Base-by-base conservation (phyloP, 192 early-diverging fungal species). In the Entophlyctis helioformis region DNA sequence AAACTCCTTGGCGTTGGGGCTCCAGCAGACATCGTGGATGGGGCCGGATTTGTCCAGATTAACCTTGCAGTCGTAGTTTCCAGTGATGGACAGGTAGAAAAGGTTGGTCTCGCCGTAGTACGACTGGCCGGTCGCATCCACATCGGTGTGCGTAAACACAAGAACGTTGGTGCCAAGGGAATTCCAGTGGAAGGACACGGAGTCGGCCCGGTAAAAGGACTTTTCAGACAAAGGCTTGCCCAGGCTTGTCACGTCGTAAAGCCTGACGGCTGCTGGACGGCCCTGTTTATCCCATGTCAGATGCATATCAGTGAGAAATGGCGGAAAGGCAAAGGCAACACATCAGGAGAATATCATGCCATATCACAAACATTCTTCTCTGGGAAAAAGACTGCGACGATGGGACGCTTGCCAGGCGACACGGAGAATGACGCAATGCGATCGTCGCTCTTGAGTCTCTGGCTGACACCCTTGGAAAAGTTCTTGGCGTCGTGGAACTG, bases 61-160 rank as follows among this genome's bases (percentile, higher is more conserved):
- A 13, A 98, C 92, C 50, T 82, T 78, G 57, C 87, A 87, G 66
- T 94, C 89, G 69, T 85, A 95, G 63, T 84, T 90, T 7, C 89
- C 91, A 32, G 86, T 77, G 1, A 84, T 86, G 12, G 91, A 74
- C 42, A 98, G 62, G 48, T 84, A 94, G 62, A 89, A 94, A 48
- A 98, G 68, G 34, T 80, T 84, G 20, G 89, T 90, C 58, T 98
- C 94, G 50, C 96, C 96, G 58, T 98, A 98, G 74, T 98, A 98
- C 23, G 84, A 88, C 56, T 87, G 81, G 47, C 87, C 87, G 15
- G 91, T 87, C 58, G 82, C 89, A 63, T 96, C 93, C 31, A 96
- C 84, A 28, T 98, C 96, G 26, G 96, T 95, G 22, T 84, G 84
- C 5, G 93, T 88, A 59, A 92, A 76, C 25, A 95, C 83, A 44